Percentiles rank a stretch among this genome's conserved stretches.
Evolutionary conservation across 2,329 filamentous ascomycete genomes (phyloP).

Genomic region (Trichoderma arundinaceum): DNA sequence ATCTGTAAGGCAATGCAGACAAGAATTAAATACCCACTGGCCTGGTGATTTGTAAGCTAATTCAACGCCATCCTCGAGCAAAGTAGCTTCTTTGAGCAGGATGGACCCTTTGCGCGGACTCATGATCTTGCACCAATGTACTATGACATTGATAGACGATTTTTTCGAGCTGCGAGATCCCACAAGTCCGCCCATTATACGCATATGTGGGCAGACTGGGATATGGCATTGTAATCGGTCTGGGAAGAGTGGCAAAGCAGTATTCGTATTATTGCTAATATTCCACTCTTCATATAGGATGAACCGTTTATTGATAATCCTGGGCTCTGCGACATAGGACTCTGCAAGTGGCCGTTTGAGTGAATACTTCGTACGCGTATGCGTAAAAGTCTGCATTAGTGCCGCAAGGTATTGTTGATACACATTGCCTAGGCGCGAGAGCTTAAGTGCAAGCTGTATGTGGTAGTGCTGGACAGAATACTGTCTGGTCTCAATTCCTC

Average conservation of each 20-base stretch:
- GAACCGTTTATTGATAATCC: constrained; percentile 5
- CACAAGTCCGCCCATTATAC: background rate
- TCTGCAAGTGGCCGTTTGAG: background rate
- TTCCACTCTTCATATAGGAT: constrained; percentile 2
- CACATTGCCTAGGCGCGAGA: constrained; percentile 1
- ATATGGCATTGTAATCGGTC: background rate
- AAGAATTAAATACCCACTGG: background rate
- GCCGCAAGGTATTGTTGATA: background rate
- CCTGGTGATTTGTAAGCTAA: background rate
- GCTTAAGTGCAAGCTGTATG: constrained; percentile 7
- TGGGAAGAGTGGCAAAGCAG: background rate
- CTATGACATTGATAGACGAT: too few species aligned
- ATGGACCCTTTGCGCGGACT: background rate
- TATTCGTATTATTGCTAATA: background rate
- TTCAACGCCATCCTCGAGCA: background rate
- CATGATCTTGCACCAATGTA: too few species aligned
- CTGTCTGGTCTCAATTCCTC: background rate
- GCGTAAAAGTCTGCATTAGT: background rate
- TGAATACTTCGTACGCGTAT: background rate
- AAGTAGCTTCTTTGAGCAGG: background rate
- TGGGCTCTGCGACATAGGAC: background rate
- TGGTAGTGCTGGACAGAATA: background rate
- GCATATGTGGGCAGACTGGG: background rate
- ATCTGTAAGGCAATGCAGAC: constrained; percentile 1
- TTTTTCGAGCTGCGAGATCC: background rate